Conservation (phyloP, 495 filamentous ascomycete genomes). For the Hypoxylon fragiforme region DNA sequence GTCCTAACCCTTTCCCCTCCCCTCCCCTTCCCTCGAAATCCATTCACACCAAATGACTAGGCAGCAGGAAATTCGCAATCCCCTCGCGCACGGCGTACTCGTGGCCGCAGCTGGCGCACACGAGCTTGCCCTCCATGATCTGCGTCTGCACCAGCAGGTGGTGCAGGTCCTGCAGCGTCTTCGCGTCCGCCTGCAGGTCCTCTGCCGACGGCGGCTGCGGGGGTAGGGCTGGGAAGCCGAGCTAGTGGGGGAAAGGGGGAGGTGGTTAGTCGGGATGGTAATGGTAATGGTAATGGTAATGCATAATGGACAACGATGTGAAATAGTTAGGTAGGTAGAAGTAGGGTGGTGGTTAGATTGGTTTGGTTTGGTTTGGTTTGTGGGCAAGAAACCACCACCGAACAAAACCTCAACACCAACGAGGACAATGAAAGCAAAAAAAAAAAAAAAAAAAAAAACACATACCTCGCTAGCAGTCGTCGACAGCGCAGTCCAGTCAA, state of each 20-base stretch:
- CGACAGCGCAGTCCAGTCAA: slow-evolving; percentile 84
- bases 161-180: slow-evolving; percentile 76
- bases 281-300: too few species aligned
- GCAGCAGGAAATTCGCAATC: slow-evolving; percentile 93
- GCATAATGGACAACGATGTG: too few species aligned
- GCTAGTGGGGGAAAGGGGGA: slow-evolving; percentile 16
- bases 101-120: slow-evolving; percentile 89
- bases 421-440: not conserved
- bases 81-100: slow-evolving; percentile 92
- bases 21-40: too few species aligned
- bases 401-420: too few species aligned
- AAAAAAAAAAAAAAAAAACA: slow-evolving; percentile 21
- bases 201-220: slow-evolving; percentile 61
- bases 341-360: too few species aligned
- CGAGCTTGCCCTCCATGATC: slow-evolving; percentile 80
- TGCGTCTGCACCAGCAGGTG: slow-evolving; percentile 85
- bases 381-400: too few species aligned
- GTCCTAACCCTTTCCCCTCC: too few species aligned
- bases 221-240: slow-evolving; percentile 81
- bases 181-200: slow-evolving; percentile 62
- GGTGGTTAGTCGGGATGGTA: not conserved
- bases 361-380: too few species aligned
- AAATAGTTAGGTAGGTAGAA: too few species aligned
- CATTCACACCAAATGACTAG: slow-evolving; percentile 77
- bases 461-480: slow-evolving; percentile 78